Base-by-base conservation (phyloP, 805 yeast species). In the Kregervanrija fluxuum region DNA sequence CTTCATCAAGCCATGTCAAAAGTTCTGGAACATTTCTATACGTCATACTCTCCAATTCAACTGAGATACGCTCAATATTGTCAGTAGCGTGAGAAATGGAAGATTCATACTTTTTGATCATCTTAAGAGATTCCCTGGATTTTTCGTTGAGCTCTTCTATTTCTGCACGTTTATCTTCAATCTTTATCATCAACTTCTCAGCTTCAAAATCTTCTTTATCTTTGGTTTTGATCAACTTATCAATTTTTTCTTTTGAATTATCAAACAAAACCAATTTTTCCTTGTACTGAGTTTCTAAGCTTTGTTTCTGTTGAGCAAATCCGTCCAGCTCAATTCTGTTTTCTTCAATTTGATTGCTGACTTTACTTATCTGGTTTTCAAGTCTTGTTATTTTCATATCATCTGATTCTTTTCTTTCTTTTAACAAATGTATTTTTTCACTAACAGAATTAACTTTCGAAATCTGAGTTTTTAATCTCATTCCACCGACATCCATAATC, bases 401-500 rank as follows among this genome's bases (percentile, higher is more conserved):
- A 45, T 79, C 85, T 30, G 73, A 74, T 5, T 81, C 70, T 11
- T 79, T 70, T 53, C 78, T 79, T 37, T 77, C 76, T 33, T 65
- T 68, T 11, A 79, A 60, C 14, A 82, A 74, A 43, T 80, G 85
- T 30, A 85, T 74, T 54, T 78, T 75, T 53, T 84, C 85, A 37
- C 70, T 68, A 32, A 84, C 69, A 1, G 95, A 83, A 54, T 80
- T 89, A 8, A 93, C 96, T 56, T 80, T 84, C 1, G 95, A 77
- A 48, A 79, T 83, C 55, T 89, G 96, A 48, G 85, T 61, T 45
- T 86, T 79, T 50, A 93, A 69, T 49, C 80, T 80, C 8, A 85
- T 82, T 48, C 99, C 99, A 43, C 99, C 99, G 43, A 87, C 82
- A 41, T 85, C 82, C 85, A 90, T 79, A 35, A 93, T 87, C 56